These are phyloP conservation scores for Solanum hybrid DNA, from an alignment of 305 asterid genomes.

Conservation along the genomic window DNA sequence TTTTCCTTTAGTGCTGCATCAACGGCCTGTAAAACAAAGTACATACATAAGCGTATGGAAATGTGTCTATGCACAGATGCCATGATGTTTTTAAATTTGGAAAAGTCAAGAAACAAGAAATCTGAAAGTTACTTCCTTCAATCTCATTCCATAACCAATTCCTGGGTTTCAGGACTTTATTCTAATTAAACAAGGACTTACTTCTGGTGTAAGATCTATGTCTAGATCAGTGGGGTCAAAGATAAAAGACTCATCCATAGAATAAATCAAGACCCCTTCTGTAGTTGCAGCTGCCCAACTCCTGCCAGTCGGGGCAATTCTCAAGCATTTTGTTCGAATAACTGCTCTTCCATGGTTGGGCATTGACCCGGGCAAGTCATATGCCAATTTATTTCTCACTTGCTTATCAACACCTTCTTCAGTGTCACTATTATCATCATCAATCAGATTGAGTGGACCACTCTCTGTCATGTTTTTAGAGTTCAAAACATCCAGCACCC, in stretches of 20 bases:
- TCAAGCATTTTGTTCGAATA: conserved; percentile 76
- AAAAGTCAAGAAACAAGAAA: not conserved
- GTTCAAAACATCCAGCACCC: conserved; percentile 87
- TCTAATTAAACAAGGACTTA: conserved; percentile 16
- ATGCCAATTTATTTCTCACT: conserved; percentile 46
- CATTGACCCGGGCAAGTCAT: conserved; percentile 90
- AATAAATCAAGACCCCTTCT: conserved; percentile 85
- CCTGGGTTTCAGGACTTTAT: not conserved
- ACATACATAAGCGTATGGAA: not conserved
- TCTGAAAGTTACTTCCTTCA: not conserved
- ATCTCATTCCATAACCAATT: not conserved
- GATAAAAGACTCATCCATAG: conserved; percentile 88
- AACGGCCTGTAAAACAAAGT: conserved; percentile 49
- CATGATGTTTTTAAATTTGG: not conserved
- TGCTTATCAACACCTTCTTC: conserved; percentile 92
- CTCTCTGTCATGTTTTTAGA: conserved; percentile 96
- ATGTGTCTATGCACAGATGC: not conserved
- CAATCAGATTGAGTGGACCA: conserved; percentile 84
- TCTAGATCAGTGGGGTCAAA: conserved; percentile 99
- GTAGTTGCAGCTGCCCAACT: conserved; percentile 99
- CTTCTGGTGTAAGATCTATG: conserved; percentile 97
- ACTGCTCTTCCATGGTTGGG: conserved; percentile 85
- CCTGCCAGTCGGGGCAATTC: conserved; percentile 92
- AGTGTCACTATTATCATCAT: conserved; percentile 71
- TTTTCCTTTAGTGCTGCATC: conserved; percentile 64